Base-by-base conservation (phyloP, 2,329 filamentous ascomycete species). In the Colletotrichum tamarilloi region DNA sequence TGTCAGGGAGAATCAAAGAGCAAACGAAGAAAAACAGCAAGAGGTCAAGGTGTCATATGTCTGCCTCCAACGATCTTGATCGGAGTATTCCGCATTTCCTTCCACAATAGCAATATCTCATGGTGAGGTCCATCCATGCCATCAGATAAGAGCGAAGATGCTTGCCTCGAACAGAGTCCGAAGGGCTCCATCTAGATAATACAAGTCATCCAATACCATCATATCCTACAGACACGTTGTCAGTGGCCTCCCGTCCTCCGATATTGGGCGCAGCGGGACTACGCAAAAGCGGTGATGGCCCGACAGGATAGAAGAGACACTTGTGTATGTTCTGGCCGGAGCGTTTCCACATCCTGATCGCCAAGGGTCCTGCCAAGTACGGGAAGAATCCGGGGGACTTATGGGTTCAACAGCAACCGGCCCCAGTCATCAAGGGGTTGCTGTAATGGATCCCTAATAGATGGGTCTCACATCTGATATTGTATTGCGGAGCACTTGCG, bases 291-390 rank as follows among this genome's bases (percentile, higher is more conserved):
- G 68, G 68, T 67, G 46, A 71, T 55, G 67, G 32, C 55, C 63
- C 49, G 46, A 67, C 49, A 42, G 5, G 1, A 49, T 56, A 35
- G 22, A 32, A 35, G 46, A 62, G 49, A 19, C 12, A 7, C 6
- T 30, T 42, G 26, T 19, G 6, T n/a, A 22, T 38, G 16, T 35
- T 49, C 35, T 24, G 30, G 32, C 28, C 30, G 8, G 42, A 24
- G 16, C n/a, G 32, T n/a, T 30, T 67, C 62, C 57, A 67, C 32
- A 35, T n/a, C 26, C 57, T 38, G 57, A 67, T 62, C 57, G 63
- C 49, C 63, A 28, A 58, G 68, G 63, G 63, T 57, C 26, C 32
- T 72, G 56, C 68, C 63, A 67, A 67, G 57, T 49, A 14, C 9
- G 38, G 28, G n/a, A 46, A 14, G 14, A 67, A 67, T 72, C 60